Conservation (phyloP, 2,329 filamentous ascomycete genomes). For the Neofusicoccum cordaticola region DNA sequence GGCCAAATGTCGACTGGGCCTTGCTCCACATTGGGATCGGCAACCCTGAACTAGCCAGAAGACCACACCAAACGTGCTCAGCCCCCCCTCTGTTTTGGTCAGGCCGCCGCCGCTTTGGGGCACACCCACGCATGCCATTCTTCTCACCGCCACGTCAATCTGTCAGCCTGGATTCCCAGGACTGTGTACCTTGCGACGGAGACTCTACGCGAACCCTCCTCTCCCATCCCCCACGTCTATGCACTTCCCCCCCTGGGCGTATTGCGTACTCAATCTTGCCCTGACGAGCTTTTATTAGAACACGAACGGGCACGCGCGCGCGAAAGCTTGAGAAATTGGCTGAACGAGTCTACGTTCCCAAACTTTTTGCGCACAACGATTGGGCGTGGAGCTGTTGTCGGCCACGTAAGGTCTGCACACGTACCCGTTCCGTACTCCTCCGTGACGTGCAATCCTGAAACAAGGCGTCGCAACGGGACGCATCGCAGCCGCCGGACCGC, state of each 20-base stretch:
- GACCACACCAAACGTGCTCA: not conserved
- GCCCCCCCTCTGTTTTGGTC: not conserved
- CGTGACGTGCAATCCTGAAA: not conserved
- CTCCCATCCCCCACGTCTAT: too few species aligned
- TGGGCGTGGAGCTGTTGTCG: not conserved
- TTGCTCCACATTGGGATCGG: not conserved
- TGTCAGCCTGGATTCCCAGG: too few species aligned
- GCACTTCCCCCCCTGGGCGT: too few species aligned
- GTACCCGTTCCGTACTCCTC: not conserved
- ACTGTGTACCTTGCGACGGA: not conserved
- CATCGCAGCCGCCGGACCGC: not conserved
- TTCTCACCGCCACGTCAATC: not conserved
- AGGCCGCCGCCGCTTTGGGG: not conserved
- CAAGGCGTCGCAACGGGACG: not conserved
- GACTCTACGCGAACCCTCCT: not conserved
- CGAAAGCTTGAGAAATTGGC: too few species aligned
- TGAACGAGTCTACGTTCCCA: too few species aligned
- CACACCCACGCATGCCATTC: conserved; percentile 14
- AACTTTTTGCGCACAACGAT: not conserved
- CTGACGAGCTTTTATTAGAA: too few species aligned
- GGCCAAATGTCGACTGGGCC: not conserved
- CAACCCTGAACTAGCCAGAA: not conserved
- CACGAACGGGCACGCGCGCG: too few species aligned
- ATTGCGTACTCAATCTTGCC: too few species aligned
- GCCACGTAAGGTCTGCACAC: not conserved